phyloP scores from a whole-genome alignment of 306 rosid species.

The Rubus parviflorus region DNA sequence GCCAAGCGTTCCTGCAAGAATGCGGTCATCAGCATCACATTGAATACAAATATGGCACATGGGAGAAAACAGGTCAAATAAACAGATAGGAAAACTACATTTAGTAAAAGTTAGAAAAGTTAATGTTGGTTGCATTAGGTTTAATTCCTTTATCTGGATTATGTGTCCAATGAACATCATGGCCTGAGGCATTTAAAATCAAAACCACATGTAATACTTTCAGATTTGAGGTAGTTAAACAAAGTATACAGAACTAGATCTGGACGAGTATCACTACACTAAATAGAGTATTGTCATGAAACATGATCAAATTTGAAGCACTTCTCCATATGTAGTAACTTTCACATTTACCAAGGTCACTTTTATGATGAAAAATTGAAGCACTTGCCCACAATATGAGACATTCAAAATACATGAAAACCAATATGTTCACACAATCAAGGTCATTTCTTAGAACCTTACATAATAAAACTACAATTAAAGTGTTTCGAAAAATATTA shows the following conservation, averaged over 20 bases:
- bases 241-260: not conserved
- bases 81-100: not conserved
- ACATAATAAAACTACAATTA: no score
- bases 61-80: not conserved
- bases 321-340: not conserved
- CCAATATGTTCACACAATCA: not conserved
- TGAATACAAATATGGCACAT: slow-evolving; percentile 6
- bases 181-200: not conserved
- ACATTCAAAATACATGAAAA: not conserved
- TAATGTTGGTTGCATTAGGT: not conserved
- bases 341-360: not conserved
- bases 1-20: slow-evolving; percentile 64
- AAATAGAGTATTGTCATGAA: not conserved
- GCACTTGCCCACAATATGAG: not conserved
- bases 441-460: not conserved
- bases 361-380: not conserved
- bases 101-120: not conserved
- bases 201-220: not conserved
- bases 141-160: not conserved
- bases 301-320: not conserved
- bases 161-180: not conserved
- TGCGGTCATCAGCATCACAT: slow-evolving; percentile 8
- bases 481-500: not conserved
- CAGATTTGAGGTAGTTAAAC: not conserved
- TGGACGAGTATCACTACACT: not conserved